Evolutionary conservation across 306 rosid species (phyloP).

Genomic region (Lathyrus aphaca): DNA sequence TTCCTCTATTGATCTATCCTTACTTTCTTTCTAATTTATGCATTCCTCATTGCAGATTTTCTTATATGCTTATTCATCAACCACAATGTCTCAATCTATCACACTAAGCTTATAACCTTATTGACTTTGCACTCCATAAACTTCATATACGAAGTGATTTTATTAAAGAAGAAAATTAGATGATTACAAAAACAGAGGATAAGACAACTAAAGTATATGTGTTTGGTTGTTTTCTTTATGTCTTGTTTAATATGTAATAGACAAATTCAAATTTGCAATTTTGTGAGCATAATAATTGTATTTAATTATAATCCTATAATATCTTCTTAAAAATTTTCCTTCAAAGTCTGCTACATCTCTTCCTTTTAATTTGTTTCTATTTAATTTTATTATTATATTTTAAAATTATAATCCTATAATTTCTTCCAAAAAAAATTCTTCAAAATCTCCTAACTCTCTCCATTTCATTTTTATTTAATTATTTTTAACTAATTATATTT

Average conservation of each 20-base stretch:
- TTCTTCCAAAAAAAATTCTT: too few relatives aligned
- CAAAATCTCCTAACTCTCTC: too few relatives aligned
- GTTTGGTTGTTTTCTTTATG: constrained; percentile 1
- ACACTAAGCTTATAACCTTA: constrained; percentile 2
- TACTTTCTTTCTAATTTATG: background rate
- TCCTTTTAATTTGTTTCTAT: too few relatives aligned
- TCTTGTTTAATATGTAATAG: constrained; percentile 1
- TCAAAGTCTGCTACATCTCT: too few relatives aligned
- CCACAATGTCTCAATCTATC: background rate
- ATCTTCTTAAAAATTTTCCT: too few relatives aligned
- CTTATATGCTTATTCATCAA: background rate
- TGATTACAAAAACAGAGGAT: constrained; percentile 17
- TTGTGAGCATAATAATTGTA: too few relatives aligned
- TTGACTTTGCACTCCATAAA: background rate
- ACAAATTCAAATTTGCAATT: too few relatives aligned
- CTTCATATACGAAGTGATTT: constrained; percentile 12
- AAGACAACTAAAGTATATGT: constrained; percentile 9
- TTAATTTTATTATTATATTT: too few relatives aligned
- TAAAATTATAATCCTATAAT: too few relatives aligned
- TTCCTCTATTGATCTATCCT: background rate
- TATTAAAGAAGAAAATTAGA: constrained; percentile 1
- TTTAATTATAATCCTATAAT: too few relatives aligned
- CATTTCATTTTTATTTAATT: too few relatives aligned
- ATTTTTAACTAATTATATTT: too few relatives aligned
- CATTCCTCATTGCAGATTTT: background rate